Base-by-base conservation (phyloP, 176 grass and related monocot genomes). In the Coix lacrymajobi region DNA sequence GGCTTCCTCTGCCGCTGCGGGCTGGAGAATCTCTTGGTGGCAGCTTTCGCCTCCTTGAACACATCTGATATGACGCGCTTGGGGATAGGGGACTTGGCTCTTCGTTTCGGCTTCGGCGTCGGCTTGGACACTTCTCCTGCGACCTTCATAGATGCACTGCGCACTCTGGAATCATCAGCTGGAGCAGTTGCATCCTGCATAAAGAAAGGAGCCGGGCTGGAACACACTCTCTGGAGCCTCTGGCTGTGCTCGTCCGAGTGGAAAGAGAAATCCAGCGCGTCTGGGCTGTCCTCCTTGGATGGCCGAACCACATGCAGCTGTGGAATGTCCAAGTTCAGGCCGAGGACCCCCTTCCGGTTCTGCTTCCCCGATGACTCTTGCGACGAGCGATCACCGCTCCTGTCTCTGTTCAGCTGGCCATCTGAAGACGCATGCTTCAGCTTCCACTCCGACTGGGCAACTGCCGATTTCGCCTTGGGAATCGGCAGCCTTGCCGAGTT, bases 1-100 rank as follows among this genome's bases (percentile, higher is more conserved):
- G 80, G 58, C 83, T 78, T 93, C 76, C 87, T 87, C 48, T 84
- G 90, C 51, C 83, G 81, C 60, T 92, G 97, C 26, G 97, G 97
- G 13, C 91, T 96, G 39, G 93, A 89, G 83, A 99, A 99, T 69
- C 97, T 81, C 81, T 89, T 93, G 12, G 85, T 90, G 33, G 88
- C 85, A 83, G 81, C 80, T 67, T 86, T 93, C 0, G 93, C 97
- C 85, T 99, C 97, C 87, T 84, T 87, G 60, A 99, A 96, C 28
- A 78, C 83, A 54, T 96, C 93, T 0, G 93, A 96, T 61, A 99
- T 78, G 62, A 76, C 81, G 22, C 80, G 90, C 2, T 78, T 82
- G 8, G 91, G 89, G 77, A 92, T 82, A 4, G 93, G 93, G 8
- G 96, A 96, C 62, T 86, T 77, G 0, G 96, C 83, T 63, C 96